These are phyloP conservation scores for Musa itinerans DNA, from an alignment of 176 grass and related monocot genomes.

Conservation along the genomic window DNA sequence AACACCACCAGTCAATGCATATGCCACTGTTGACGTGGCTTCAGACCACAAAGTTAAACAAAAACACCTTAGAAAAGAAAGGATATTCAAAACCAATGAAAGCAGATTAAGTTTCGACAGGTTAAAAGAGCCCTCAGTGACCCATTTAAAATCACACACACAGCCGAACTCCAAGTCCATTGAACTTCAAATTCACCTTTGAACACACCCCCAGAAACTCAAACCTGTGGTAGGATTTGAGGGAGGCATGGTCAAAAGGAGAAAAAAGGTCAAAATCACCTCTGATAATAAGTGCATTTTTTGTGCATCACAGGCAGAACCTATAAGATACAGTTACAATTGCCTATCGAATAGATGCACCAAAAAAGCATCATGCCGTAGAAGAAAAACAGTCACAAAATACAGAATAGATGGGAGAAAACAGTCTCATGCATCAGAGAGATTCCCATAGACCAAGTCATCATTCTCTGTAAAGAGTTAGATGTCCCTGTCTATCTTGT, in stretches of 20 bases:
- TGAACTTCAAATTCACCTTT: slow-evolving; percentile 2
- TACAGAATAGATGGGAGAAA: no score
- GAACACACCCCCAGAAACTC: slow-evolving; percentile 22
- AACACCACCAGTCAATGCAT: slow-evolving; percentile 57
- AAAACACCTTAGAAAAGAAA: background rate
- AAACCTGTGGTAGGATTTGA: slow-evolving; percentile 7
- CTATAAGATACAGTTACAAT: no score
- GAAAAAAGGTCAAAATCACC: background rate
- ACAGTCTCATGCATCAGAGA: slow-evolving; percentile 1
- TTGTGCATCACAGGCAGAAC: no score
- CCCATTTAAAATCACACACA: slow-evolving; percentile 85
- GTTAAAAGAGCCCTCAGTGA: slow-evolving; percentile 45
- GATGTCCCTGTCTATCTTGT: slow-evolving; percentile 3
- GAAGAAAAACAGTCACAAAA: no score
- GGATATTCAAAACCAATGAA: background rate
- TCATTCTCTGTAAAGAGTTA: background rate
- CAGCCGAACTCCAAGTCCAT: background rate
- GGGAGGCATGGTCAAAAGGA: slow-evolving; percentile 7
- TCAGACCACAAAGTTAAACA: slow-evolving; percentile 28
- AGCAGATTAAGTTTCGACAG: background rate
- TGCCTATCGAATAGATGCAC: no score
- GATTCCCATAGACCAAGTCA: slow-evolving; percentile 3
- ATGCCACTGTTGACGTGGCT: slow-evolving; percentile 59
- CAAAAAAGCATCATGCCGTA: no score
- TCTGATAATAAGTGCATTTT: no score